Evolutionary conservation across 2,329 filamentous ascomycete species (phyloP).

Genomic region (Clarireedia paspali): DNA sequence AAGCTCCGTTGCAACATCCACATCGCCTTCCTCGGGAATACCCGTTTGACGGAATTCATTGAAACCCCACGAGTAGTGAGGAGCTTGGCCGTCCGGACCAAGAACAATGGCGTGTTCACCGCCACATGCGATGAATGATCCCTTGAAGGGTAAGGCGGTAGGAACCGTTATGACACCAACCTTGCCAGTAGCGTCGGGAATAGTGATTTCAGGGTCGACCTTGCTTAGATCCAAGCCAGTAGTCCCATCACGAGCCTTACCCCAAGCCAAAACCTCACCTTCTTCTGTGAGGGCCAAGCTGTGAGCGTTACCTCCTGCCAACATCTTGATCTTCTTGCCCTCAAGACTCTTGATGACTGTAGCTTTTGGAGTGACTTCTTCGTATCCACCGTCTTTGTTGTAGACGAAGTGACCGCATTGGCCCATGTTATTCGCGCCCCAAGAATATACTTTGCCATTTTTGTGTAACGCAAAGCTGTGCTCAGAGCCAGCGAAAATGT

Average conservation of each 20-base stretch:
- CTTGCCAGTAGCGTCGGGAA: conserved; percentile 55
- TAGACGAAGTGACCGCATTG: conserved; percentile 56
- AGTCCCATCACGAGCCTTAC: conserved; percentile 47
- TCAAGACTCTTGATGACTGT: conserved; percentile 56
- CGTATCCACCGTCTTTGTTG: conserved; percentile 46
- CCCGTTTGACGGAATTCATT: conserved; percentile 73
- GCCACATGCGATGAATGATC: conserved; percentile 53
- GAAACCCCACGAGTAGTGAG: conserved; percentile 68
- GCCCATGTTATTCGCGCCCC: conserved; percentile 82
- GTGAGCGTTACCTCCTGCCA: conserved; percentile 48
- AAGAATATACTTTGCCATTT: conserved; percentile 64
- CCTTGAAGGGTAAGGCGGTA: conserved; percentile 43
- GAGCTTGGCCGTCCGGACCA: conserved; percentile 55
- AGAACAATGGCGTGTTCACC: conserved; percentile 69
- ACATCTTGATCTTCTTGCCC: conserved; percentile 41
- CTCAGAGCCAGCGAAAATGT: conserved; percentile 53
- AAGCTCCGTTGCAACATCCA: conserved; percentile 67
- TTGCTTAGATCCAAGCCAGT: conserved; percentile 48
- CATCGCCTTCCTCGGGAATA: conserved; percentile 66
- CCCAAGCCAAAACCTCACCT: conserved; percentile 54
- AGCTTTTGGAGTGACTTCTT: conserved; percentile 63
- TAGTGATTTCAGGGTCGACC: conserved; percentile 44
- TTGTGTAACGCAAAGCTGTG: conserved; percentile 72
- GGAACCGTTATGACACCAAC: conserved; percentile 61
- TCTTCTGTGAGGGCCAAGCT: conserved; percentile 48